Conservation (phyloP, 2,329 filamentous ascomycete genomes). For the Pseudogymnoascus sp. region DNA sequence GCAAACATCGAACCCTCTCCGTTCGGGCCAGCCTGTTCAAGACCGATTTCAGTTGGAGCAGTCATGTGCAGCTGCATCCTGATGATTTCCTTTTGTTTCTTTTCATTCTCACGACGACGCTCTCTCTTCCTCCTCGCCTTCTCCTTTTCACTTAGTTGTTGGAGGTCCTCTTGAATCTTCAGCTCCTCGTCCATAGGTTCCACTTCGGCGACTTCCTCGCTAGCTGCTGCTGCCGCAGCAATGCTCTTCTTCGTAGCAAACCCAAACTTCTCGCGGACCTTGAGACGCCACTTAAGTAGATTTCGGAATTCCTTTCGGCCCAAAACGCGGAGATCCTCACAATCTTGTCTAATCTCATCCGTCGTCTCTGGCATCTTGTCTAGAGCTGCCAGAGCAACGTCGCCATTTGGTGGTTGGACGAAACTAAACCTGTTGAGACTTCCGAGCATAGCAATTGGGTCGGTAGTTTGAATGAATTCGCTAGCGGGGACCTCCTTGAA, state of each 20-base stretch:
- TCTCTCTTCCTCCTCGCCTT: slow-evolving; percentile 72
- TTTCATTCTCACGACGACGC: slow-evolving; percentile 80
- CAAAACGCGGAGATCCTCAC: slow-evolving; percentile 77
- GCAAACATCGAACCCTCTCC: slow-evolving; percentile 82
- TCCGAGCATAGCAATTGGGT: slow-evolving; percentile 88
- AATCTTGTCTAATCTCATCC: slow-evolving; percentile 69
- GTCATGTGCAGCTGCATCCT: slow-evolving; percentile 97
- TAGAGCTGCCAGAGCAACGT: slow-evolving; percentile 80
- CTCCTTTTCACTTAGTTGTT: slow-evolving; percentile 74
- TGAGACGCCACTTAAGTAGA: slow-evolving; percentile 81
- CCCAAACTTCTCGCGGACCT: slow-evolving; percentile 83
- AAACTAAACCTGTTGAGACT: slow-evolving; percentile 79
- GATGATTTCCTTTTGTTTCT: slow-evolving; percentile 89
- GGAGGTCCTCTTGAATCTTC: slow-evolving; percentile 78
- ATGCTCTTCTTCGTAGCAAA: slow-evolving; percentile 61
- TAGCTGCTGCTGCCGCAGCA: slow-evolving; percentile 36
- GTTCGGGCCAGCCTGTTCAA: slow-evolving; percentile 73
- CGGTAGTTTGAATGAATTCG: slow-evolving; percentile 88
- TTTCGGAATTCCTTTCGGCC: slow-evolving; percentile 92
- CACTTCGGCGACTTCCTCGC: slow-evolving; percentile 68
- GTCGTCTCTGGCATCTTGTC: slow-evolving; percentile 83
- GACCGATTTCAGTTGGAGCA: slow-evolving; percentile 88
- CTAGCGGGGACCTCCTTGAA: slow-evolving; percentile 84
- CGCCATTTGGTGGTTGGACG: slow-evolving; percentile 67
- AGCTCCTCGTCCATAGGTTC: slow-evolving; percentile 93